phyloP scores from a whole-genome alignment of 257 asterid genomes.

The Hygrophila difformis region DNA sequence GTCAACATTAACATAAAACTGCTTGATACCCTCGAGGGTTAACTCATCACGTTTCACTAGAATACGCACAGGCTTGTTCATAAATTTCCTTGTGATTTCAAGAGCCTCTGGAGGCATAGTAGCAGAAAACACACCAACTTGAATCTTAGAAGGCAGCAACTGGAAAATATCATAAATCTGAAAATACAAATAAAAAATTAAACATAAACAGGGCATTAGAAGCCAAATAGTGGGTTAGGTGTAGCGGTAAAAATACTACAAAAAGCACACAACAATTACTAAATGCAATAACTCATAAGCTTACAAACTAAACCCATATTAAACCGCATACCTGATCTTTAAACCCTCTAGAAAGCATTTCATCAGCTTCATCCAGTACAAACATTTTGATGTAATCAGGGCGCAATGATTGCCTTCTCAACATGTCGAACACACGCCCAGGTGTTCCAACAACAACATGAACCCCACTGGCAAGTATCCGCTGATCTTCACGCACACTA shows the following conservation, averaged over 20 bases:
- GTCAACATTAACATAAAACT: constrained; percentile 37
- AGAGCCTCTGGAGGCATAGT: constrained; percentile 60
- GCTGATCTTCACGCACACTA: constrained; percentile 50
- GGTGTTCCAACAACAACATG: constrained; percentile 71
- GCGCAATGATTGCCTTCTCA: constrained; percentile 48
- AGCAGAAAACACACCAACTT: constrained; percentile 53
- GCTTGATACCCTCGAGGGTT: constrained; percentile 49
- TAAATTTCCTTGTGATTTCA: constrained; percentile 50
- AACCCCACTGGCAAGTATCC: constrained; percentile 54
- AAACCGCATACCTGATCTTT: constrained; percentile 55
- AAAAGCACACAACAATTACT: background rate
- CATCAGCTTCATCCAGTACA: constrained; percentile 58
- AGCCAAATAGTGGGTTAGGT: background rate
- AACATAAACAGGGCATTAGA: background rate
- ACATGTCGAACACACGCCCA: constrained; percentile 53
- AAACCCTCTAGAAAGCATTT: constrained; percentile 60
- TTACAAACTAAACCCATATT: no score
- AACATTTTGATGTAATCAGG: constrained; percentile 59
- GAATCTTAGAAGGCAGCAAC: constrained; percentile 52
- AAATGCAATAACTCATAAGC: no score
- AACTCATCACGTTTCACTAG: constrained; percentile 57
- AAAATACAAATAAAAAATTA: no score
- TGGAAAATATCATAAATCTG: constrained; percentile 47
- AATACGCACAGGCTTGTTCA: constrained; percentile 54
- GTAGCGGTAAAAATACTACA: no score